Conservation (phyloP, 2,329 filamentous ascomycete genomes). For the Mariannaea elegans region DNA sequence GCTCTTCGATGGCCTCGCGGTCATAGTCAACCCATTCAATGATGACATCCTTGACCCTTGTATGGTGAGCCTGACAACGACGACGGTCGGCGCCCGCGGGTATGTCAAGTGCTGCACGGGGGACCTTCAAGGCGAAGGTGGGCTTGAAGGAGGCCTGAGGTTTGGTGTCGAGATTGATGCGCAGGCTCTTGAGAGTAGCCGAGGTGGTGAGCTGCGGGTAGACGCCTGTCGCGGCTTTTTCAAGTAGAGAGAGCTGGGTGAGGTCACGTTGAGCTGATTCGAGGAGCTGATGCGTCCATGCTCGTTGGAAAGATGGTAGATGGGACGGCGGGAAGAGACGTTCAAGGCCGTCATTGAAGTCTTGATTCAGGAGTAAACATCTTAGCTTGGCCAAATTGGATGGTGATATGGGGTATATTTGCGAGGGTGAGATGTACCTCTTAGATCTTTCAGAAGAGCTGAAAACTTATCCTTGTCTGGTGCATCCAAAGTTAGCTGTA, state of each 20-base stretch:
- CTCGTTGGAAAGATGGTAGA: neutral
- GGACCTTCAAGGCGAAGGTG: slow-evolving; percentile 53
- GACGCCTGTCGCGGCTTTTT: slow-evolving; percentile 50
- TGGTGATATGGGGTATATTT: neutral
- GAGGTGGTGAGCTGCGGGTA: slow-evolving; percentile 55
- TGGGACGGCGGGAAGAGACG: neutral
- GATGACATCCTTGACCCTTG: slow-evolving; percentile 47
- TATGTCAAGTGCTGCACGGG: slow-evolving; percentile 42
- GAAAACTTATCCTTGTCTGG: slow-evolving; percentile 57
- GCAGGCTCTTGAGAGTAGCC: slow-evolving; percentile 55
- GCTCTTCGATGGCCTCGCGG: slow-evolving; percentile 50
- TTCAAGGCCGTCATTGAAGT: slow-evolving; percentile 56
- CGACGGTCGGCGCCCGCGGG: slow-evolving; percentile 18
- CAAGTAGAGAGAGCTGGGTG: slow-evolving; percentile 52
- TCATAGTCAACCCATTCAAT: slow-evolving; percentile 59
- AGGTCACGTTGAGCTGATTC: slow-evolving; percentile 54
- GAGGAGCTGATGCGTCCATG: slow-evolving; percentile 47
- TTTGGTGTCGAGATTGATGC: slow-evolving; percentile 56
- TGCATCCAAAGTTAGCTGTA: slow-evolving; percentile 6
- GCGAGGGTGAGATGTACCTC: slow-evolving; percentile 40
- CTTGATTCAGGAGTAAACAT: slow-evolving; percentile 30
- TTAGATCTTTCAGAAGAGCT: slow-evolving; percentile 50
- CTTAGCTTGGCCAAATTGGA: slow-evolving; percentile 6
- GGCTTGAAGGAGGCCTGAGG: slow-evolving; percentile 52
- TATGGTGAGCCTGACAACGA: slow-evolving; percentile 47